These are phyloP conservation scores for Lepidopterella palustris DNA, from an alignment of 495 filamentous ascomycete genomes.

Conservation along the genomic window DNA sequence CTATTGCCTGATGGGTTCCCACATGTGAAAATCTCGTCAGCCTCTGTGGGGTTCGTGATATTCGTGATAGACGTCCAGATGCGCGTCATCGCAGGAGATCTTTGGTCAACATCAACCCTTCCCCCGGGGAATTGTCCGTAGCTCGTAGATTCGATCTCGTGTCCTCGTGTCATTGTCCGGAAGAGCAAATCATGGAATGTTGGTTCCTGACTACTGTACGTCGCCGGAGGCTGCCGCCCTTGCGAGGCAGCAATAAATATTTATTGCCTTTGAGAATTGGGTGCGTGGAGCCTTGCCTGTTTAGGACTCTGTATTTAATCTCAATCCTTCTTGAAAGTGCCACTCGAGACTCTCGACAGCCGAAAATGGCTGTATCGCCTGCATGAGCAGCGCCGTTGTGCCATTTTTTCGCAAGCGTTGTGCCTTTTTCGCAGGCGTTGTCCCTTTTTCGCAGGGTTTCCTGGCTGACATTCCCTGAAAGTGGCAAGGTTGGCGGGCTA, in stretches of 20 bases:
- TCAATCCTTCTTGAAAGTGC: background rate
- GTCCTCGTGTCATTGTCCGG: background rate
- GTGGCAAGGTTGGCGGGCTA: no score
- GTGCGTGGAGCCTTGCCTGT: background rate
- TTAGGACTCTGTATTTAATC: background rate
- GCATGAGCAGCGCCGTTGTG: background rate
- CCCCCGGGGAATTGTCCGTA: constrained; percentile 1
- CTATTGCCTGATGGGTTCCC: background rate
- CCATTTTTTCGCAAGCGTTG: background rate
- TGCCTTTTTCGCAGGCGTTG: background rate
- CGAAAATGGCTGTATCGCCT: background rate
- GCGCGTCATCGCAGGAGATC: constrained; percentile 21
- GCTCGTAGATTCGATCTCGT: constrained; percentile 1
- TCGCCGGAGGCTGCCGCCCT: background rate
- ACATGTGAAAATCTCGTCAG: constrained; percentile 4
- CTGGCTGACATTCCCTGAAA: no score
- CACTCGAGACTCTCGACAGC: background rate
- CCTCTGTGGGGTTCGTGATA: background rate
- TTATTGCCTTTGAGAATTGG: background rate
- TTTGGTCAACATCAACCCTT: background rate
- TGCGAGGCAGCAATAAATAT: background rate
- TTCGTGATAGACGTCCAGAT: background rate
- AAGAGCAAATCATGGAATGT: background rate
- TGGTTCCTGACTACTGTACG: background rate
- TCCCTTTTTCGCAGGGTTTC: no score